Conservation (phyloP, 2,329 filamentous ascomycete species). For the Botrytis medusae region DNA sequence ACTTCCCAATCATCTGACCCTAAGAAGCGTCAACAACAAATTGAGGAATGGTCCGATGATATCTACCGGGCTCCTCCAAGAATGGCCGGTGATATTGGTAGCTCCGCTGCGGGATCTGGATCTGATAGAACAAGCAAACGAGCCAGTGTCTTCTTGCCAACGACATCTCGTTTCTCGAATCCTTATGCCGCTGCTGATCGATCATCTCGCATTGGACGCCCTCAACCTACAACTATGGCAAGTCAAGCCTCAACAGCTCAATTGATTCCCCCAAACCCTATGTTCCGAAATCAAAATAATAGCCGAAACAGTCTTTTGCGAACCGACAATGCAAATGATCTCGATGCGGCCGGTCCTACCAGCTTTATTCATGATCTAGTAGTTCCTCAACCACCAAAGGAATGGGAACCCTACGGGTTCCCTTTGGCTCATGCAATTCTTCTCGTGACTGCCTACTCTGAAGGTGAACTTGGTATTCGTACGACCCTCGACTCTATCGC, state of each 20-base stretch:
- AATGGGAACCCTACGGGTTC: conserved; percentile 97
- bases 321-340: conserved; percentile 56
- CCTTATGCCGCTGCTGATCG: conserved; percentile 74
- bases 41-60: conserved; percentile 97
- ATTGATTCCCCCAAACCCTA: conserved; percentile 65
- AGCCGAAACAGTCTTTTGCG: conserved; percentile 66
- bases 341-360: conserved; percentile 74
- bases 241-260: conserved; percentile 76
- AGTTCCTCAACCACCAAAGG: conserved; percentile 90
- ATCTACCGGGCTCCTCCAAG: conserved; percentile 91
- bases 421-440: conserved; percentile 92
- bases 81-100: conserved; percentile 71
- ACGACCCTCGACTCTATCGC: conserved; percentile 95
- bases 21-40: conserved; percentile 85
- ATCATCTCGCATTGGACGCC: conserved; percentile 47
- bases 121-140: conserved; percentile 76
- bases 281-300: conserved; percentile 69
- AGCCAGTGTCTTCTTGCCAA: conserved; percentile 80
- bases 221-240: conserved; percentile 85
- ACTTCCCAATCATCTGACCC: conserved; percentile 79
- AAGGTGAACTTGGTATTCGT: conserved; percentile 87
- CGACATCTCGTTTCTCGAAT: conserved; percentile 90
- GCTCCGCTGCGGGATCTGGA: conserved; percentile 63
- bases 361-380: conserved; percentile 97
- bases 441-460: conserved; percentile 93